Evolutionary conservation across 2,329 filamentous ascomycete species (phyloP).

Genomic region (Sclerotinia sclerotiorum): DNA sequence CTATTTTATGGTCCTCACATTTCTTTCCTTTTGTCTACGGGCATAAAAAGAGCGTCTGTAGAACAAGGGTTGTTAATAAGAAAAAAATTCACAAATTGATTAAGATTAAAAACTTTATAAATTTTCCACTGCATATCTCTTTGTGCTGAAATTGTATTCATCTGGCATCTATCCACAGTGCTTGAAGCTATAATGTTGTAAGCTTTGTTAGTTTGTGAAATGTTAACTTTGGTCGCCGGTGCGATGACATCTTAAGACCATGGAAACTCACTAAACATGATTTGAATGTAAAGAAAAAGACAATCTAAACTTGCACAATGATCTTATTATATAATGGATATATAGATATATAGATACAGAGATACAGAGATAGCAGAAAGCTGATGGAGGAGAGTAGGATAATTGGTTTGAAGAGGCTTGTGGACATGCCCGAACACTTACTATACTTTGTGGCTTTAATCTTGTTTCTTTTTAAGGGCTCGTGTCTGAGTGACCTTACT

Average conservation of each 20-base stretch:
- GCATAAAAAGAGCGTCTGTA: conserved; percentile 41
- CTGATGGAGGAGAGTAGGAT: too few relatives aligned
- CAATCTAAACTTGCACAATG: neutral
- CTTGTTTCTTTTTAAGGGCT: too few relatives aligned
- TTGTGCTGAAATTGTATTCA: neutral
- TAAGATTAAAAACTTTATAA: conserved; percentile 23
- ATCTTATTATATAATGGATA: too few relatives aligned
- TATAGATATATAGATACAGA: too few relatives aligned
- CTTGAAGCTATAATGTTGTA: neutral
- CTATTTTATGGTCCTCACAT: conserved; percentile 34
- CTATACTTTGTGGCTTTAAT: too few relatives aligned
- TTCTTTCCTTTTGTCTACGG: conserved; percentile 37
- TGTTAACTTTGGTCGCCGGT: too few relatives aligned
- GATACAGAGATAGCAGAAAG: too few relatives aligned
- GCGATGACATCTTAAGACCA: neutral
- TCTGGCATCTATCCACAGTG: neutral
- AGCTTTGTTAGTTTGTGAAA: too few relatives aligned
- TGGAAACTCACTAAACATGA: neutral
- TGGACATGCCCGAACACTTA: too few relatives aligned
- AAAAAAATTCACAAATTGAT: conserved; percentile 30
- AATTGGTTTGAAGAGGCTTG: too few relatives aligned
- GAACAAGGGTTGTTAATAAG: conserved; percentile 40
- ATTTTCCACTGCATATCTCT: neutral
- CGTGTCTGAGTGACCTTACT: too few relatives aligned
- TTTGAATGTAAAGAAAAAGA: too few relatives aligned